phyloP scores from a whole-genome alignment of 2,329 filamentous ascomycete species.

The Ophiosphaerella herpotricha region DNA sequence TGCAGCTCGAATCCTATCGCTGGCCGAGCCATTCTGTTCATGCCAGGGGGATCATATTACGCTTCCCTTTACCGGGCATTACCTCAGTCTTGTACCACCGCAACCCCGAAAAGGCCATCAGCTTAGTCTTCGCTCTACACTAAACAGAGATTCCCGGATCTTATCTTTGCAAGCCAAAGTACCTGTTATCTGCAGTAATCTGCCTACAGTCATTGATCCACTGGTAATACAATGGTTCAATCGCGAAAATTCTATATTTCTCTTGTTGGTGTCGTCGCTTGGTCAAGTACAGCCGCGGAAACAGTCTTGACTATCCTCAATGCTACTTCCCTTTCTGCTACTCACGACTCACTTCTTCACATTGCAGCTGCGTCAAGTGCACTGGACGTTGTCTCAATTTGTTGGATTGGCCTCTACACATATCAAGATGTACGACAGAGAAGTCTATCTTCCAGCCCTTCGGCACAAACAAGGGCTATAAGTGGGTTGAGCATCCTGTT shows the following conservation, averaged over 20 bases:
- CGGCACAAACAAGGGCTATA: conserved; percentile 24
- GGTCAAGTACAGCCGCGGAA: conserved; percentile 42
- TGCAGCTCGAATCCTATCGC: neutral
- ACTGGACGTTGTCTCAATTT: conserved; percentile 36
- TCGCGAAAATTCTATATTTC: conserved; percentile 39
- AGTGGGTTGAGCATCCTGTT: conserved; percentile 24
- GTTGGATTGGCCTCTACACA: conserved; percentile 34
- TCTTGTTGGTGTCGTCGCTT: conserved; percentile 39
- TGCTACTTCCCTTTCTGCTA: conserved; percentile 35
- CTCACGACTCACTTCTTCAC: conserved; percentile 27
- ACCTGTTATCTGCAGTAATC: neutral
- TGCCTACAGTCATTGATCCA: conserved; percentile 11
- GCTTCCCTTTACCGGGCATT: neutral
- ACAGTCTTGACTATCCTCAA: conserved; percentile 45
- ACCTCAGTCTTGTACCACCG: conserved; percentile 5
- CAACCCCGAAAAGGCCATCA: neutral
- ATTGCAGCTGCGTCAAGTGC: conserved; percentile 39
- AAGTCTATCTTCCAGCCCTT: conserved; percentile 26
- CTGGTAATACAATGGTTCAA: conserved; percentile 23
- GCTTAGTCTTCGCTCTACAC: neutral
- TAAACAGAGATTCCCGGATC: neutral
- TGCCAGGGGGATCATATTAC: neutral
- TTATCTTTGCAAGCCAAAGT: neutral
- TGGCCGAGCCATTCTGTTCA: conserved; percentile 3
- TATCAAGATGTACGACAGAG: conserved; percentile 36